These are phyloP conservation scores for Lentinus brumalis DNA, from an alignment of 768 basidiomycete species.

Conservation along the genomic window DNA sequence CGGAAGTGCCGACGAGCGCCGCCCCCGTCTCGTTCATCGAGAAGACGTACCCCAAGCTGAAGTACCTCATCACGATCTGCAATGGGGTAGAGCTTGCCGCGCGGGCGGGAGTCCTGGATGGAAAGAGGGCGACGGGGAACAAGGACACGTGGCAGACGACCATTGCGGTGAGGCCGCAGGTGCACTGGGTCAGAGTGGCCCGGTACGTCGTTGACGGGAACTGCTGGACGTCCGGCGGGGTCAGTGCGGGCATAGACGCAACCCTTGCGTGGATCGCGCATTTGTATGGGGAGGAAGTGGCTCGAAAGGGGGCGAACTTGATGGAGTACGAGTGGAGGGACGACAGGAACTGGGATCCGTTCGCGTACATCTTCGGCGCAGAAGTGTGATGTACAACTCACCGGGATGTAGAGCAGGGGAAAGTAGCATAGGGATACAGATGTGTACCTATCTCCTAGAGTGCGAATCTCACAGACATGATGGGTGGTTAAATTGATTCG, in stretches of 20 bases:
- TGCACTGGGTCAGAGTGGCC: neutral
- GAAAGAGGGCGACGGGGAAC: constrained; percentile 40
- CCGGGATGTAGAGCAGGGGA: too few relatives aligned
- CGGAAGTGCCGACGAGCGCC: neutral
- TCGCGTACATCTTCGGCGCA: neutral
- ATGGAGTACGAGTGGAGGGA: neutral
- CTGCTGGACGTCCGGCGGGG: constrained; percentile 42
- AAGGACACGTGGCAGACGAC: constrained; percentile 29
- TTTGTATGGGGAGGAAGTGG: neutral
- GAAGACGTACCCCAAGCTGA: constrained; percentile 4
- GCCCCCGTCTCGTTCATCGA: neutral
- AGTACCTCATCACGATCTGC: constrained; percentile 39
- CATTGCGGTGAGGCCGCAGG: neutral
- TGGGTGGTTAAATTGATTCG: too few relatives aligned
- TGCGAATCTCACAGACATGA: too few relatives aligned
- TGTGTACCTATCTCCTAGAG: too few relatives aligned
- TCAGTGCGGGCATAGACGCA: constrained; percentile 32
- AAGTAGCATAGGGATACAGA: too few relatives aligned
- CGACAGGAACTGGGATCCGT: neutral
- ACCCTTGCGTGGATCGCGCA: neutral
- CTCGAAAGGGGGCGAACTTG: too few relatives aligned
- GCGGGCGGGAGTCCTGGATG: constrained; percentile 34
- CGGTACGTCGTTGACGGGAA: constrained; percentile 24
- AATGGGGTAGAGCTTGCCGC: constrained; percentile 32
- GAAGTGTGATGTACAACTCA: too few relatives aligned